These are phyloP conservation scores for Sporothrix euskadiensis DNA, from an alignment of 2,329 filamentous ascomycete genomes.

Conservation along the genomic window DNA sequence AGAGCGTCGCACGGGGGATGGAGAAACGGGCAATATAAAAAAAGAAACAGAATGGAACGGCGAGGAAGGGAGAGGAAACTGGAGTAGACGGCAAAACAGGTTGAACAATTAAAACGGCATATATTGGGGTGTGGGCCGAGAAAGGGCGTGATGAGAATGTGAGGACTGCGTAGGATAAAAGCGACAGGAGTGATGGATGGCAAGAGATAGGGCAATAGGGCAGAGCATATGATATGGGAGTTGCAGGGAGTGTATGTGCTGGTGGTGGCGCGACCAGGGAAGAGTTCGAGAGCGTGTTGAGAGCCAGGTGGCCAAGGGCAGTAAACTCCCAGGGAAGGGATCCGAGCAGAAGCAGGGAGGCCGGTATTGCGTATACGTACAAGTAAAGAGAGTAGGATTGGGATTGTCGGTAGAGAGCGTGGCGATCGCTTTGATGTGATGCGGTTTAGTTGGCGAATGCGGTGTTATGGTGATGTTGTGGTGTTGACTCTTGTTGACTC, in stretches of 20 bases:
- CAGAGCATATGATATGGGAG: neutral
- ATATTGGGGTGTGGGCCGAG: conserved; percentile 10
- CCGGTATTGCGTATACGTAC: neutral
- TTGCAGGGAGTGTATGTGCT: neutral
- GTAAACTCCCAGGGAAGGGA: no score
- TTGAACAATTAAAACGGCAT: conserved; percentile 9
- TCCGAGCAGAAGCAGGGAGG: neutral
- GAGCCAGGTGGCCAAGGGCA: neutral
- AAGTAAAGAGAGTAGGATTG: conserved; percentile 1
- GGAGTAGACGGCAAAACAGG: conserved; percentile 14
- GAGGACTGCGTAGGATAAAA: neutral
- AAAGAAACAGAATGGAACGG: conserved; percentile 25
- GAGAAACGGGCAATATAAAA: conserved; percentile 22
- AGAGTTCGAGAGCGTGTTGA: neutral
- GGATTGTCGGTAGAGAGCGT: neutral
- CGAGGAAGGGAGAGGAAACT: conserved; percentile 7
- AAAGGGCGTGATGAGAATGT: neutral
- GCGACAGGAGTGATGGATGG: neutral
- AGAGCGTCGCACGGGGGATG: conserved; percentile 18
- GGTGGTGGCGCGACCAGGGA: neutral
- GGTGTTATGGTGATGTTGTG: neutral
- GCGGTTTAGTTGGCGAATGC: neutral
- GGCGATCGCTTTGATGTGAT: neutral
- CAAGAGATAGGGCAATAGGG: neutral
- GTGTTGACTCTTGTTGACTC: neutral